A percentile compares a stretch with the other conserved stretches of the same genome.
Conservation (phyloP, 768 basidiomycete species). For the Rhodotorula graminis region DNA sequence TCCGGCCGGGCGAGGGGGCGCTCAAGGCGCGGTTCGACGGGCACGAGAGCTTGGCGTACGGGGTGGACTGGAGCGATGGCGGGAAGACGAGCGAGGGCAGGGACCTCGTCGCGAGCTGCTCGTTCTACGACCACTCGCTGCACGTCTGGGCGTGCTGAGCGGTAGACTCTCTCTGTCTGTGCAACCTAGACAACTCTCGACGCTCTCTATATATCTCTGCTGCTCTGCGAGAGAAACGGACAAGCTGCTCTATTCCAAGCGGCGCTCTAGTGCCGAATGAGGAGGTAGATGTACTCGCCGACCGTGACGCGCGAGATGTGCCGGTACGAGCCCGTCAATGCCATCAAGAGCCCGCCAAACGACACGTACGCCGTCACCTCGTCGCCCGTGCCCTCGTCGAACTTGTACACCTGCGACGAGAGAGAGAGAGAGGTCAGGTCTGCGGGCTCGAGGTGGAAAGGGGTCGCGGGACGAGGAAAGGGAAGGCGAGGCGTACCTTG, state of each 20-base stretch:
- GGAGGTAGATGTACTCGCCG: conserved; percentile 84
- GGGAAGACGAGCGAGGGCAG: conserved; percentile 41
- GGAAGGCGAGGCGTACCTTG: conserved; percentile 58
- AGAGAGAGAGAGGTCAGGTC: neutral
- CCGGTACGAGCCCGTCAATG: conserved; percentile 82
- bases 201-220: too few relatives aligned
- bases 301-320: conserved; percentile 88
- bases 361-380: conserved; percentile 95
- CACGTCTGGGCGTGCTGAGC: conserved; percentile 59
- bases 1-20: conserved; percentile 43
- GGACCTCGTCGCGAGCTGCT: conserved; percentile 75
- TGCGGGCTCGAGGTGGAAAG: too few relatives aligned
- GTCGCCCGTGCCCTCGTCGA: conserved; percentile 77
- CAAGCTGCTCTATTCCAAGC: too few relatives aligned
- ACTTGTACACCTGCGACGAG: conserved; percentile 77
- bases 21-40: conserved; percentile 61
- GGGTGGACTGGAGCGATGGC: conserved; percentile 76
- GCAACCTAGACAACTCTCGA: too few relatives aligned
- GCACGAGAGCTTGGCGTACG: conserved; percentile 83
- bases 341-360: conserved; percentile 92
- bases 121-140: conserved; percentile 87
- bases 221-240: too few relatives aligned
- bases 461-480: neutral
- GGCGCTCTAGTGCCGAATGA: conserved; percentile 56
- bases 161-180: too few relatives aligned